A percentile compares a stretch with the other conserved stretches of the same genome.
Evolutionary conservation across 108 stramenopile genomes (phyloP).

Genomic region (Fragilaria radians): DNA sequence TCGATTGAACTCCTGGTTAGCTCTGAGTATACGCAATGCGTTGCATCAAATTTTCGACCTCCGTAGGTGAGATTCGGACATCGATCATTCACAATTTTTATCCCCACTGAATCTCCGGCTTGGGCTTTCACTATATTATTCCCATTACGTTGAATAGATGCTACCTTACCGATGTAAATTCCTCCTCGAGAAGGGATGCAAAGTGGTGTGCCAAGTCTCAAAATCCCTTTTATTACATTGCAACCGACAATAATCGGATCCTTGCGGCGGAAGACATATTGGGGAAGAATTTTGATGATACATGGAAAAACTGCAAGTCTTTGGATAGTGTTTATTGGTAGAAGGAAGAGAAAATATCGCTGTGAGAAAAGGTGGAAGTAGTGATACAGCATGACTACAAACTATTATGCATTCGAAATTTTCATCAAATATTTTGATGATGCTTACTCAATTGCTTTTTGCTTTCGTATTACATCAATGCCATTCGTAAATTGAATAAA

Average conservation of each 20-base stretch:
- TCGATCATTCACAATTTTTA: conserved; percentile 89
- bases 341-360: too few relatives aligned
- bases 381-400: too few relatives aligned
- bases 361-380: too few relatives aligned
- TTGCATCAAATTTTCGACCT: conserved; percentile 96
- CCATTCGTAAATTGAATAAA: conserved; percentile 90
- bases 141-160: conserved; percentile 90
- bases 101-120: conserved; percentile 87
- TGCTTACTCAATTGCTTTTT: conserved; percentile 59
- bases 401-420: background rate
- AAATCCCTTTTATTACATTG: conserved; percentile 91
- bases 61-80: conserved; percentile 97
- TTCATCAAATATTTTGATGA: background rate
- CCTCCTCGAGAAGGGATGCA: conserved; percentile 91
- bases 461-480: conserved; percentile 61
- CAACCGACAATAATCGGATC: conserved; percentile 98
- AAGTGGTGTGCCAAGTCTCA: conserved; percentile 95
- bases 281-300: conserved; percentile 89
- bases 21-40: conserved; percentile 85
- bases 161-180: conserved; percentile 89
- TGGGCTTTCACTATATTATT: conserved; percentile 82
- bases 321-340: too few relatives aligned
- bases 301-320: conserved; percentile 84
- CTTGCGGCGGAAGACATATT: conserved; percentile 97
- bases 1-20: conserved; percentile 94